phyloP scores from a whole-genome alignment of 805 yeast species.

The Monosporozyma yasuniensis region DNA sequence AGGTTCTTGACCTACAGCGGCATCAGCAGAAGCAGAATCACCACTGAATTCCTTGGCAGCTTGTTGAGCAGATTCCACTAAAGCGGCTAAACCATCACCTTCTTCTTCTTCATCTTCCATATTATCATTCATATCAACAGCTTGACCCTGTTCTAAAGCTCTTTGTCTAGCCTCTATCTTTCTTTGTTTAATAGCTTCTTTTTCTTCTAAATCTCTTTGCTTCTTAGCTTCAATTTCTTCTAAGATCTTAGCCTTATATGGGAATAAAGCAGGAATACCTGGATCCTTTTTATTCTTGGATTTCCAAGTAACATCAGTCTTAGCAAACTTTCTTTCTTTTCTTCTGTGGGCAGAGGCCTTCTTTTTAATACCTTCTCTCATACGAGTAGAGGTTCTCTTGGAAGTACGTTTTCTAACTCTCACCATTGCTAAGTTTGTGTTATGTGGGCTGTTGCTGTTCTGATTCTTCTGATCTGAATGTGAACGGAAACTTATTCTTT shows the following conservation, averaged over 20 bases:
- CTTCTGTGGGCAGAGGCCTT: slow-evolving; percentile 88
- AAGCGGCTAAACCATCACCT: slow-evolving; percentile 62
- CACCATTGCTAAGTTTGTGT: slow-evolving; percentile 19
- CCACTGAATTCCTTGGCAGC: slow-evolving; percentile 74
- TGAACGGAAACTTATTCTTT: too few species aligned
- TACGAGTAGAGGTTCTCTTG: slow-evolving; percentile 83
- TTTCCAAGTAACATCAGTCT: slow-evolving; percentile 91
- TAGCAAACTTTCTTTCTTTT: slow-evolving; percentile 71
- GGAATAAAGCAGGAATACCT: slow-evolving; percentile 91
- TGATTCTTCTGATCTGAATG: neutral
- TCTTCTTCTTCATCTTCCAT: slow-evolving; percentile 35
- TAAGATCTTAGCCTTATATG: slow-evolving; percentile 80
- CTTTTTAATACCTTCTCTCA: slow-evolving; percentile 94
- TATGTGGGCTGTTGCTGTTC: neutral
- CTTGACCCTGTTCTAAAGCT: slow-evolving; percentile 32
- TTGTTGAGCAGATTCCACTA: slow-evolving; percentile 79
- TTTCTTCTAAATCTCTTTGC: slow-evolving; percentile 46
- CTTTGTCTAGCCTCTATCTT: slow-evolving; percentile 34
- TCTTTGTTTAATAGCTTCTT: slow-evolving; percentile 42
- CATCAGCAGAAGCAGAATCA: slow-evolving; percentile 36
- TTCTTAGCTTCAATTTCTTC: slow-evolving; percentile 59
- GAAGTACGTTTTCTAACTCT: slow-evolving; percentile 59
- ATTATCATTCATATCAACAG: slow-evolving; percentile 30
- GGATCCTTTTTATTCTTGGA: slow-evolving; percentile 78
- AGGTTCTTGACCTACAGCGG: slow-evolving; percentile 23